Base-by-base conservation (phyloP, 2,329 filamentous ascomycete species). In the Ophiostoma sp. region DNA sequence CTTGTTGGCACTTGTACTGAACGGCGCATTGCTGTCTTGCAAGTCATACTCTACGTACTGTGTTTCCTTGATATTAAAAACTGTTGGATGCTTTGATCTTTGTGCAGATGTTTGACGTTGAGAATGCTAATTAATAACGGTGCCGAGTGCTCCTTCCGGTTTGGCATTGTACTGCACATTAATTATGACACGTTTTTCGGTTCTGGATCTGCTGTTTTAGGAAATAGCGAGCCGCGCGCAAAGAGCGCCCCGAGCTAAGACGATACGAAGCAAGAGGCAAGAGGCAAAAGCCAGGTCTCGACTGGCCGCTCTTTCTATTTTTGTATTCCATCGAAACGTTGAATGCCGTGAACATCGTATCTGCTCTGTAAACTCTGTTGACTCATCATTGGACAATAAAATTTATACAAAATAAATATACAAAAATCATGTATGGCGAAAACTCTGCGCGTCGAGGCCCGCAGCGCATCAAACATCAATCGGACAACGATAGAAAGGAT, bases 371-470 rank as follows among this genome's bases (percentile, higher is more conserved):
- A 20, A n/a, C 44, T n/a, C 20, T 20, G 44, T 48, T 48, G 44
- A 48, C 44, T 48, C 44, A 48, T 48, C 44, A 13, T 48, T 48
- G 8, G 13, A 10, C 17, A n/a, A n/a, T 48, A 48, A 20, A 48
- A 0, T 48, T 8, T n/a, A 7, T n/a, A 4, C n/a, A 41, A 41
- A 48, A 48, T 48, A 8, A 48, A 48, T 48, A 13, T 17, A 13
- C 5, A 48, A 48, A 48, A n/a, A 17, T 1, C 5, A n/a, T 20
- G 20, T 20, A n/a, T 48, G 7, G 44, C 8, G 44, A 48, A 48
- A 48, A 48, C 44, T 48, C 44, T 48, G 44, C 44, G 44, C 44
- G 44, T 48, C 20, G n/a, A 52, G 67, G 65, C 65, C 39, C 39
- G 65, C 66, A 67, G 17, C 66, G 11, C 33, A 13, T 23, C 35